Conservation (phyloP, 495 filamentous ascomycete species). For the Lophiotrema nucula region DNA sequence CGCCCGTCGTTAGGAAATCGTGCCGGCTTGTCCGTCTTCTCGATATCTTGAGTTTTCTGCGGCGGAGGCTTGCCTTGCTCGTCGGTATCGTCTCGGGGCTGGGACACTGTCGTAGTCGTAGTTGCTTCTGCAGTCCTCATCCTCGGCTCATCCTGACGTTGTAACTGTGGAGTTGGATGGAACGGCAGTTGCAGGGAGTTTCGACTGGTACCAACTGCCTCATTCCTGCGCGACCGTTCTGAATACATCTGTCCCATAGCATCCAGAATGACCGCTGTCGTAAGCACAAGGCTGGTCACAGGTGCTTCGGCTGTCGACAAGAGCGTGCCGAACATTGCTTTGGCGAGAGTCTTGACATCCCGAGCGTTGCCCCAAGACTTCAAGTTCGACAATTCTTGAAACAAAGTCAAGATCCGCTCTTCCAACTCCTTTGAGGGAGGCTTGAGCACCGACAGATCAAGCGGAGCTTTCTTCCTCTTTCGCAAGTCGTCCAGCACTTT, state of each 20-base stretch:
- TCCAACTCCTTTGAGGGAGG: slow-evolving; percentile 18
- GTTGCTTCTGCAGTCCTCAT: no score
- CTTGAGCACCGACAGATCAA: slow-evolving; percentile 32
- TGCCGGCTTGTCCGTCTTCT: not conserved
- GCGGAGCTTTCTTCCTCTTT: slow-evolving; percentile 20
- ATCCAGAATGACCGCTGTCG: slow-evolving; percentile 8
- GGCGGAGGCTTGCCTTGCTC: not conserved
- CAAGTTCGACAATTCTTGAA: slow-evolving; percentile 47
- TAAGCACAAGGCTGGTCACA: slow-evolving; percentile 7
- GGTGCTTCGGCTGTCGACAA: slow-evolving; percentile 35
- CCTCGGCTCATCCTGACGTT: not conserved
- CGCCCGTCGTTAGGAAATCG: slow-evolving; percentile 31
- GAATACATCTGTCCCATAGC: slow-evolving; percentile 10
- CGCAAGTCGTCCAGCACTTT: slow-evolving; percentile 24
- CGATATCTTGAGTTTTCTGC: not conserved
- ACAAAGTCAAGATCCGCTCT: slow-evolving; percentile 37
- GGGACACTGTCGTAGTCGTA: no score
- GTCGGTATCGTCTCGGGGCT: no score
- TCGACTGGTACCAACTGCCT: slow-evolving; percentile 1
- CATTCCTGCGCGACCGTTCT: slow-evolving; percentile 18
- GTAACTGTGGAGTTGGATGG: not conserved
- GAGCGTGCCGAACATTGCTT: slow-evolving; percentile 49
- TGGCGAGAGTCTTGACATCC: slow-evolving; percentile 60
- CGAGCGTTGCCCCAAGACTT: slow-evolving; percentile 68
- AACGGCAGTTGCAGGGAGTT: not conserved